phyloP scores from a whole-genome alignment of 192 early-diverging fungal genomes.

The Spinellus fusiger region DNA sequence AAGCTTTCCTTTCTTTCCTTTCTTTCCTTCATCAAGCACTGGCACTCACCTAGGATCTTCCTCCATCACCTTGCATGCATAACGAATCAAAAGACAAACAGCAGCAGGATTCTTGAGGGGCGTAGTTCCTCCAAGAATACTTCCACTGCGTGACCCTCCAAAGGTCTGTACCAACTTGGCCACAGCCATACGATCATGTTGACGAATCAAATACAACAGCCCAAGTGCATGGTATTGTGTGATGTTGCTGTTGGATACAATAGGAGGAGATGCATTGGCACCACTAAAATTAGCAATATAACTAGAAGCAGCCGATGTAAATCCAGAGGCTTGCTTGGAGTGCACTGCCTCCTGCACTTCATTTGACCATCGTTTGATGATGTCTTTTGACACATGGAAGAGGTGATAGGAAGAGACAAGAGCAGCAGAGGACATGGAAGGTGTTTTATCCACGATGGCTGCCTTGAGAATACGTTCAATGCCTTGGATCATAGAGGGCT shows the following conservation, averaged over 20 bases:
- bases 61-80: slow-evolving; percentile 84
- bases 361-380: slow-evolving; percentile 94
- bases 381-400: slow-evolving; percentile 79
- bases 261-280: slow-evolving; percentile 32
- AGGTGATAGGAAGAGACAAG: slow-evolving; percentile 88
- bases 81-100: slow-evolving; percentile 89
- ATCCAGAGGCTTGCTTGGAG: slow-evolving; percentile 59
- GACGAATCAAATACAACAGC: slow-evolving; percentile 88
- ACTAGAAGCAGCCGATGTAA: slow-evolving; percentile 39
- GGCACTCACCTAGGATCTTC: slow-evolving; percentile 54
- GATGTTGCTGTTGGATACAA: slow-evolving; percentile 70
- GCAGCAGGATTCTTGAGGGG: slow-evolving; percentile 78
- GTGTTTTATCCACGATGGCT: slow-evolving; percentile 92
- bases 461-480: slow-evolving; percentile 96
- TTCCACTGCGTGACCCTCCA: slow-evolving; percentile 42
- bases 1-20: background rate
- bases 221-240: slow-evolving; percentile 98
- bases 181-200: slow-evolving; percentile 98
- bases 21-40: background rate
- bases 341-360: slow-evolving; percentile 94
- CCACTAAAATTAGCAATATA: slow-evolving; percentile 51
- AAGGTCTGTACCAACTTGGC: slow-evolving; percentile 92
- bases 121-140: slow-evolving; percentile 46
- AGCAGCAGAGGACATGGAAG: slow-evolving; percentile 84
- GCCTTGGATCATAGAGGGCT: slow-evolving; percentile 91